Percentiles rank a stretch among this genome's conserved stretches.
Conservation (phyloP, 148 eudicot species). For the Bassia scoparia region DNA sequence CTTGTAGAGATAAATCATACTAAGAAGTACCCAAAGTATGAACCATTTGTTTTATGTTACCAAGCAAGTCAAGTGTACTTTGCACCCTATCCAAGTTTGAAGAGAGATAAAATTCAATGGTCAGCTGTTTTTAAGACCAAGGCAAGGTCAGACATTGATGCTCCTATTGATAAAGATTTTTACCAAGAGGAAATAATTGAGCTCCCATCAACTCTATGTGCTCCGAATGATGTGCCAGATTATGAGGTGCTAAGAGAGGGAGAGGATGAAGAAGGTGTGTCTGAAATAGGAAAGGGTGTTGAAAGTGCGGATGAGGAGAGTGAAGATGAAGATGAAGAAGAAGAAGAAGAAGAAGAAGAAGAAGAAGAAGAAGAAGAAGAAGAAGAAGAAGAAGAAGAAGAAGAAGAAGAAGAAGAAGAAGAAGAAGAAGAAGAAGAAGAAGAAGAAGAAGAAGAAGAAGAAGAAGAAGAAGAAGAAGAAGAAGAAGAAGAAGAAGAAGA, state of each 20-base stretch:
- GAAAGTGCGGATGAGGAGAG: not conserved
- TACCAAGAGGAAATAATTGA: not conserved
- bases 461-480: too few relatives aligned
- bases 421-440: too few relatives aligned
- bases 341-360: not conserved
- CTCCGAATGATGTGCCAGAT: not conserved
- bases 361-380: not conserved
- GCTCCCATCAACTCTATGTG: not conserved
- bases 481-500: too few relatives aligned
- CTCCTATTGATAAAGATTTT: not conserved
- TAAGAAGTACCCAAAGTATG: not conserved
- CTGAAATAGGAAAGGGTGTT: not conserved
- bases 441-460: too few relatives aligned
- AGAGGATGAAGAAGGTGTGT: not conserved
- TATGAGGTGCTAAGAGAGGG: not conserved
- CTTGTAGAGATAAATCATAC: not conserved
- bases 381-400: not conserved
- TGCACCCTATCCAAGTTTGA: conserved; percentile 12
- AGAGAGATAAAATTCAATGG: not conserved
- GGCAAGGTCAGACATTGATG: not conserved
- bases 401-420: too few relatives aligned
- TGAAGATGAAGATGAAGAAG: not conserved
- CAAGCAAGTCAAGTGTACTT: conserved; percentile 5
- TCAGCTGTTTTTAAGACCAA: not conserved
- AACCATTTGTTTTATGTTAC: not conserved